Evolutionary conservation across 768 basidiomycete genomes (phyloP).

Genomic region (Collybiopsis confluens): DNA sequence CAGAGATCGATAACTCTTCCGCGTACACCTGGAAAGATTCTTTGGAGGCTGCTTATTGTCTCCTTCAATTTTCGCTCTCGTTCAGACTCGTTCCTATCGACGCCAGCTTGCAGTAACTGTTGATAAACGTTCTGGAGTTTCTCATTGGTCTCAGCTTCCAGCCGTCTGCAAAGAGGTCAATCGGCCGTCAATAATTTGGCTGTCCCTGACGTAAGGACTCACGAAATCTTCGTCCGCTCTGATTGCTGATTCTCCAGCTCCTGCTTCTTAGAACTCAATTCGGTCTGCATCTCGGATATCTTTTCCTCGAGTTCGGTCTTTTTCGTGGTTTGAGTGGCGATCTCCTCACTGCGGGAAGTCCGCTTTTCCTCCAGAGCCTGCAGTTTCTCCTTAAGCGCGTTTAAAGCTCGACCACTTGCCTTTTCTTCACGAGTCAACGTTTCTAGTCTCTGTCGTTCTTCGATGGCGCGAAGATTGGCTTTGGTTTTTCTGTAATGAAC

Average conservation of each 20-base stretch:
- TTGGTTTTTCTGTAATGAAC: slow-evolving; percentile 60
- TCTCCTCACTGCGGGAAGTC: slow-evolving; percentile 53
- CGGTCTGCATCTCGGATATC: slow-evolving; percentile 39
- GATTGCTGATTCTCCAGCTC: slow-evolving; percentile 84
- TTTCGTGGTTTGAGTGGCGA: slow-evolving; percentile 39
- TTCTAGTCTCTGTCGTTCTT: slow-evolving; percentile 85
- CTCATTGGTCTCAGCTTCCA: slow-evolving; percentile 89
- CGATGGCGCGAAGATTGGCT: slow-evolving; percentile 75
- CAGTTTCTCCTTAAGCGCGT: slow-evolving; percentile 65
- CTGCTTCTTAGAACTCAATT: slow-evolving; percentile 63
- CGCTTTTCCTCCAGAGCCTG: slow-evolving; percentile 59
- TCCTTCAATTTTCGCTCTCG: slow-evolving; percentile 83
- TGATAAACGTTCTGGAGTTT: slow-evolving; percentile 79
- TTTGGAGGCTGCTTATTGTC: slow-evolving; percentile 75
- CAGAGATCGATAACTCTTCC: slow-evolving; percentile 93
- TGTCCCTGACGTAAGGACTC: slow-evolving; percentile 19
- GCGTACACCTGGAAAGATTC: slow-evolving; percentile 90
- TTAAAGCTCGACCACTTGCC: slow-evolving; percentile 56
- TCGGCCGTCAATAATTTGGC: background rate
- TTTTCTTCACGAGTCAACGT: slow-evolving; percentile 81
- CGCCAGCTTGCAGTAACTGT: slow-evolving; percentile 85
- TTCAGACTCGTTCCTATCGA: slow-evolving; percentile 84
- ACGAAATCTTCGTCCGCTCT: slow-evolving; percentile 80
- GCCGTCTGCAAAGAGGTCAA: slow-evolving; percentile 49
- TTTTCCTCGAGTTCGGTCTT: slow-evolving; percentile 37